These are phyloP conservation scores for Xerocomellus intermedius DNA, from an alignment of 768 basidiomycete species.

Conservation along the genomic window DNA sequence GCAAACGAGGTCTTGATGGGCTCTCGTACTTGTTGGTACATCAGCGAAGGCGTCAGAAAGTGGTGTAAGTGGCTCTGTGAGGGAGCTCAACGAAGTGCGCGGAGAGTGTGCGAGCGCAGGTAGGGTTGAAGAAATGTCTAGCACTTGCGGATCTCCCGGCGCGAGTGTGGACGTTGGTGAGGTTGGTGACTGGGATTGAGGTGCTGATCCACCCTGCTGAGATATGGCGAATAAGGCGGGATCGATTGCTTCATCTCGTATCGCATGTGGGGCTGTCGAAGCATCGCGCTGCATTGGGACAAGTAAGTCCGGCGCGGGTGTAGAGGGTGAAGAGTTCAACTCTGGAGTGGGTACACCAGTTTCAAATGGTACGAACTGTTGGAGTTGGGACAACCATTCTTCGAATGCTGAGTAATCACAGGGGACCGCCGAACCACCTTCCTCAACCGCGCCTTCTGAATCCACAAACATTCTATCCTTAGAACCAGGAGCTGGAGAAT, in stretches of 20 bases:
- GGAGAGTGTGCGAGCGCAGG: conserved; percentile 29
- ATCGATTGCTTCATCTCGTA: conserved; percentile 31
- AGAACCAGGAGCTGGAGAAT: not conserved
- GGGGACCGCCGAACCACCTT: conserved; percentile 2
- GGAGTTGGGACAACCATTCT: conserved; percentile 52
- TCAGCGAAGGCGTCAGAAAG: conserved; percentile 17
- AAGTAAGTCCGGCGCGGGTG: not conserved
- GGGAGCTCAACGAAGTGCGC: conserved; percentile 33
- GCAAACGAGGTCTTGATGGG: not conserved
- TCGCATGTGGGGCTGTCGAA: not conserved
- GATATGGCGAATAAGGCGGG: conserved; percentile 33
- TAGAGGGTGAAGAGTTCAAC: conserved; percentile 1
- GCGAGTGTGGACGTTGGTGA: not conserved
- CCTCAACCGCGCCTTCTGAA: conserved; percentile 9
- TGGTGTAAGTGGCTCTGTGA: conserved; percentile 28
- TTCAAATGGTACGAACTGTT: conserved; percentile 39
- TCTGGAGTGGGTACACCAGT: conserved; percentile 7
- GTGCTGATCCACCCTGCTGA: conserved; percentile 2
- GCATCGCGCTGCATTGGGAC: not conserved
- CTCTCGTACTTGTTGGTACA: not conserved
- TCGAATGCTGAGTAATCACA: conserved; percentile 44
- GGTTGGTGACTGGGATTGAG: conserved; percentile 1
- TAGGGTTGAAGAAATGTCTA: conserved; percentile 6
- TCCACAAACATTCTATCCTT: conserved; percentile 11
- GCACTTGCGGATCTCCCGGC: not conserved